These are phyloP conservation scores for Phytopythium vexans DNA, from an alignment of 352 stramenopile genomes.

Conservation along the genomic window DNA sequence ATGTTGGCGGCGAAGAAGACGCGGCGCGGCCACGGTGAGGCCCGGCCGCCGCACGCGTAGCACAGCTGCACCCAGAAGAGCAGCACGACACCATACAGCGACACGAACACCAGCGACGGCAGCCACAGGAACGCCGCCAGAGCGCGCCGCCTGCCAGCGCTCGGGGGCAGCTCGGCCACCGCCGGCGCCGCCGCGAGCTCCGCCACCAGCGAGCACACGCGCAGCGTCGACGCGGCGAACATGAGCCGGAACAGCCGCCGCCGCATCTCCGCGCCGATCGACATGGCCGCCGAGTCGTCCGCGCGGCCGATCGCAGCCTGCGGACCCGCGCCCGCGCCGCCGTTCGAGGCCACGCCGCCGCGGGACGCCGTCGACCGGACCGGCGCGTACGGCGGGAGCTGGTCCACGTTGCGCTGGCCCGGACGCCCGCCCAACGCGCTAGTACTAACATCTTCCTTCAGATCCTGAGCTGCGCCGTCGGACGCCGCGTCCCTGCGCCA, in stretches of 20 bases:
- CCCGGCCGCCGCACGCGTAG: slow-evolving; percentile 53
- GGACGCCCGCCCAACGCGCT: background rate
- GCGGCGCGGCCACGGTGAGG: slow-evolving; percentile 45
- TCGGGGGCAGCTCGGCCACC: slow-evolving; percentile 13
- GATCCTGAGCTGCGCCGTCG: background rate
- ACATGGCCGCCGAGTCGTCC: slow-evolving; percentile 27
- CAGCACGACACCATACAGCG: slow-evolving; percentile 60
- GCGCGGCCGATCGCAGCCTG: slow-evolving; percentile 19
- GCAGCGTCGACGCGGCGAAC: slow-evolving; percentile 39
- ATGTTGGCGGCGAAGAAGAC: slow-evolving; percentile 58
- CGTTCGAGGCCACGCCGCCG: background rate
- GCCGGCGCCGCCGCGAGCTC: slow-evolving; percentile 34
- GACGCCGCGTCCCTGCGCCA: slow-evolving; percentile 15
- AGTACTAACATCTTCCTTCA: no score
- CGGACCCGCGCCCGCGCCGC: background rate
- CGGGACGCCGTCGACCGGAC: background rate
- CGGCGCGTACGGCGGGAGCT: background rate
- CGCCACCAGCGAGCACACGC: slow-evolving; percentile 32
- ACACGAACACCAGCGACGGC: slow-evolving; percentile 53
- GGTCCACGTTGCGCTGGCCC: slow-evolving; percentile 4
- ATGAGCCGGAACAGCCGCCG: slow-evolving; percentile 52
- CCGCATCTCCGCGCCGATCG: slow-evolving; percentile 52
- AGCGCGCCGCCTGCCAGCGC: slow-evolving; percentile 20
- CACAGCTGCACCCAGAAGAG: slow-evolving; percentile 63
- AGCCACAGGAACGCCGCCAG: slow-evolving; percentile 46